These are phyloP conservation scores for Knoxia roxburghii DNA, from an alignment of 257 asterid genomes.

Conservation along the genomic window DNA sequence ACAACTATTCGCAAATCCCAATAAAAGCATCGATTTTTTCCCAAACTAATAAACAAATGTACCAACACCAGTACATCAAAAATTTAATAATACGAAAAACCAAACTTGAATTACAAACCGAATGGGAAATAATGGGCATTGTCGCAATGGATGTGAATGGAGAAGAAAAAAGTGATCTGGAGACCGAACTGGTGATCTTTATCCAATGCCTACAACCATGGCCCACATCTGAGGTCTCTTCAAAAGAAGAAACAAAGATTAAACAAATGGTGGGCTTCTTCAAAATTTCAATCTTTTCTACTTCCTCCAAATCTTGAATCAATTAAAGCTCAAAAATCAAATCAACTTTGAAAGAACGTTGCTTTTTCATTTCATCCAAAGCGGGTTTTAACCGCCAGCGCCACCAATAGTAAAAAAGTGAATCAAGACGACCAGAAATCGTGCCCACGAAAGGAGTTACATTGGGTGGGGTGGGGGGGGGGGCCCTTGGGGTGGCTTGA, in stretches of 20 bases:
- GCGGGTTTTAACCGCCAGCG: neutral
- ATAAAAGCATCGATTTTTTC: slow-evolving; percentile 36
- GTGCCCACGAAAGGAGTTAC: neutral
- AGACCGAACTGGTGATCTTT: slow-evolving; percentile 8
- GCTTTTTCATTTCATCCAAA: neutral
- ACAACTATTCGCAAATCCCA: slow-evolving; percentile 25
- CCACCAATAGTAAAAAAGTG: neutral
- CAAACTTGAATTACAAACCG: slow-evolving; percentile 14
- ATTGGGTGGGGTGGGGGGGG: too few relatives aligned
- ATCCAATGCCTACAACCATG: slow-evolving; percentile 30
- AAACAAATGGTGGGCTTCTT: slow-evolving; percentile 20
- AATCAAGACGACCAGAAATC: neutral
- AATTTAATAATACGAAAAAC: slow-evolving; percentile 6
- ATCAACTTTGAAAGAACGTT: neutral
- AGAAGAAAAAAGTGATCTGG: slow-evolving; percentile 9
- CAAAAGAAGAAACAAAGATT: slow-evolving; percentile 17
- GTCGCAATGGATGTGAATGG: slow-evolving; percentile 21
- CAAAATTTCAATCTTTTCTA: slow-evolving; percentile 16
- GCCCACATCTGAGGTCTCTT: slow-evolving; percentile 36
- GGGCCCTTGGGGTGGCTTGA: slow-evolving; percentile 18
- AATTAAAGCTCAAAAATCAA: slow-evolving; percentile 8
- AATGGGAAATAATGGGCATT: slow-evolving; percentile 23
- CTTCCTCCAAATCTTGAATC: slow-evolving; percentile 33
- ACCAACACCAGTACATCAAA: neutral
- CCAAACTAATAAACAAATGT: slow-evolving; percentile 11